A percentile compares a stretch with the other conserved stretches of the same genome.
Evolutionary conservation across 441 rosid species (phyloP).

Genomic region (Flueggea neowawraea): DNA sequence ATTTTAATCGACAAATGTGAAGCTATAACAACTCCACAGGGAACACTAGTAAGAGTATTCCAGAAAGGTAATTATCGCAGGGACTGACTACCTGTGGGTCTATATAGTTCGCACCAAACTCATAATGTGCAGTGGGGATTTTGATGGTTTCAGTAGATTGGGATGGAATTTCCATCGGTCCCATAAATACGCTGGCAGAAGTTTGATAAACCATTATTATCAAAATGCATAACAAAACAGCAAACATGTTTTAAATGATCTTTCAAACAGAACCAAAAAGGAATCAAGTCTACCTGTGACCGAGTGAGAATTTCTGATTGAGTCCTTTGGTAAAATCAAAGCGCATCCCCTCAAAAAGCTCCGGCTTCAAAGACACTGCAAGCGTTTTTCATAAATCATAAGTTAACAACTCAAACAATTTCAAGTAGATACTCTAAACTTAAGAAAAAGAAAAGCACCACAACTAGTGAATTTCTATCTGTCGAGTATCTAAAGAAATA

Average conservation of each 20-base stretch:
- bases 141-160: constrained; percentile 79
- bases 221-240: constrained; percentile 1
- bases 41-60: constrained; percentile 1
- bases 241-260: neutral
- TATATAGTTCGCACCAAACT: constrained; percentile 84
- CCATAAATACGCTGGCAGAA: constrained; percentile 74
- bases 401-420: neutral
- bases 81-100: constrained; percentile 57
- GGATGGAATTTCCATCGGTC: constrained; percentile 86
- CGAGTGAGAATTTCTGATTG: constrained; percentile 80
- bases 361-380: constrained; percentile 96
- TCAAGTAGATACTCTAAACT: neutral
- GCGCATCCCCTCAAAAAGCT: constrained; percentile 89
- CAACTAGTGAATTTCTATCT: too few relatives aligned
- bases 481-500: too few relatives aligned
- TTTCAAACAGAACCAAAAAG: neutral
- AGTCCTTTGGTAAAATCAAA: constrained; percentile 92
- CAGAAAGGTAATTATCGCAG: constrained; percentile 3
- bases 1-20: constrained; percentile 8
- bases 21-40: constrained; percentile 1
- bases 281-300: constrained; percentile 59
- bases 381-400: constrained; percentile 15
- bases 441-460: neutral
- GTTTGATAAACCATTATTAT: constrained; percentile 7
- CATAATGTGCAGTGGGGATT: constrained; percentile 87